Evolutionary conservation across 768 basidiomycete species (phyloP).

Genomic region (Kwoniella botswanensis): DNA sequence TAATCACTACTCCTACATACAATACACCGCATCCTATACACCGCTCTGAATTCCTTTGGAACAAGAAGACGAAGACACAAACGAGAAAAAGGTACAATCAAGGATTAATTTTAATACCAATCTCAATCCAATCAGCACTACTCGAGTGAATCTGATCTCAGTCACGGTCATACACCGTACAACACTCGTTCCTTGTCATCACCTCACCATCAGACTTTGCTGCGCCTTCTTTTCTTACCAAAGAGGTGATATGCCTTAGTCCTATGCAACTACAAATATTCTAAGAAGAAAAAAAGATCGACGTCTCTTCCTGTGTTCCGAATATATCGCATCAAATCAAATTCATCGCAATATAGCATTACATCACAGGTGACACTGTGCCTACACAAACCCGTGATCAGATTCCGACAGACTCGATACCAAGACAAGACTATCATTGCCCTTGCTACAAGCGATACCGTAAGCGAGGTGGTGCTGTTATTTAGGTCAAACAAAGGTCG

Average conservation of each 20-base stretch:
- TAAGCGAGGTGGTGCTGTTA: neutral
- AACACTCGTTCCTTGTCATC: neutral
- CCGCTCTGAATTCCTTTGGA: neutral
- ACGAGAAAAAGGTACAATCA: slow-evolving; percentile 8
- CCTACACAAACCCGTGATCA: neutral
- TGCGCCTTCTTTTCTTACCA: neutral
- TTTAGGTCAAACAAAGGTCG: too few relatives aligned
- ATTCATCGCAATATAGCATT: neutral
- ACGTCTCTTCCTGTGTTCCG: neutral
- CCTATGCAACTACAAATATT: neutral
- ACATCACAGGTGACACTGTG: neutral
- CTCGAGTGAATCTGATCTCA: neutral
- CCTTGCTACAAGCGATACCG: neutral
- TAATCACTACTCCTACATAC: too few relatives aligned
- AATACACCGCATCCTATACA: neutral
- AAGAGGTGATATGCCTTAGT: neutral
- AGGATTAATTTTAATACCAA: neutral
- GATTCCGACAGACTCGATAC: neutral
- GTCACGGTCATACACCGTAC: neutral
- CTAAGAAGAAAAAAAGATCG: neutral
- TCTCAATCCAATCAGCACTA: neutral
- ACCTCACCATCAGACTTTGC: neutral
- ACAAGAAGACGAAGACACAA: neutral
- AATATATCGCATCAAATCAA: neutral
- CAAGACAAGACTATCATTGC: neutral